These are phyloP conservation scores for Magnusiomyces tetraspermus DNA, from an alignment of 1,139 yeast species.

Conservation along the genomic window DNA sequence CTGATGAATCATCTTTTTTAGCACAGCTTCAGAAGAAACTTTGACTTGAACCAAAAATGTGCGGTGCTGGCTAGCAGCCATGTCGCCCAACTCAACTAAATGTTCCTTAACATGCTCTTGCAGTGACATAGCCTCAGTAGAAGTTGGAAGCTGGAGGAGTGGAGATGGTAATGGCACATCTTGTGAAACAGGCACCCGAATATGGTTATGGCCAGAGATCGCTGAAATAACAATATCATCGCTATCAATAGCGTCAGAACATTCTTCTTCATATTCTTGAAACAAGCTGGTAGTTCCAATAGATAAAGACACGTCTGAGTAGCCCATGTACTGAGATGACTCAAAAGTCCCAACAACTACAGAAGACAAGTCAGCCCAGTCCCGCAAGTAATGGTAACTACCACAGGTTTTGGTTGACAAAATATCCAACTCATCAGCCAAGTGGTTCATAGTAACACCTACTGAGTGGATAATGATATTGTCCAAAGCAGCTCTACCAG, in stretches of 20 bases:
- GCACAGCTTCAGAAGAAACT: slow-evolving; percentile 2
- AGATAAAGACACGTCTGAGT: slow-evolving; percentile 16
- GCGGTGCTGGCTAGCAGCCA: slow-evolving; percentile 19
- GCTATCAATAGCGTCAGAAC: neutral
- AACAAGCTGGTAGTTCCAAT: slow-evolving; percentile 15
- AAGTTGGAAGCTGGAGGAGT: slow-evolving; percentile 1
- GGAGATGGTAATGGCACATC: slow-evolving; percentile 2
- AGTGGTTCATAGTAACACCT: slow-evolving; percentile 14
- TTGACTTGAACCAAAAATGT: slow-evolving; percentile 19
- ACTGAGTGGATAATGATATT: slow-evolving; percentile 11
- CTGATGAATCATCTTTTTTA: neutral
- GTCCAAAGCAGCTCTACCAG: neutral
- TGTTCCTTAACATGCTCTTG: slow-evolving; percentile 4
- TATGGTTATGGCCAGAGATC: neutral
- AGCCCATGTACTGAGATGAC: slow-evolving; percentile 8
- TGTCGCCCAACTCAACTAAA: slow-evolving; percentile 17
- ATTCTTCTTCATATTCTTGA: slow-evolving; percentile 15
- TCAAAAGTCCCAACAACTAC: slow-evolving; percentile 8
- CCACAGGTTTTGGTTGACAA: slow-evolving; percentile 10
- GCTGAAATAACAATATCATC: neutral
- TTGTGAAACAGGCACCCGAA: neutral
- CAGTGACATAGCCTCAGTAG: slow-evolving; percentile 3
- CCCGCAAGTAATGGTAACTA: slow-evolving; percentile 13
- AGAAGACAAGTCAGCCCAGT: slow-evolving; percentile 12
- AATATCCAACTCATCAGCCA: slow-evolving; percentile 10